Conservation (phyloP, 805 yeast species). For the Maudiozyma pseudohumilis region DNA sequence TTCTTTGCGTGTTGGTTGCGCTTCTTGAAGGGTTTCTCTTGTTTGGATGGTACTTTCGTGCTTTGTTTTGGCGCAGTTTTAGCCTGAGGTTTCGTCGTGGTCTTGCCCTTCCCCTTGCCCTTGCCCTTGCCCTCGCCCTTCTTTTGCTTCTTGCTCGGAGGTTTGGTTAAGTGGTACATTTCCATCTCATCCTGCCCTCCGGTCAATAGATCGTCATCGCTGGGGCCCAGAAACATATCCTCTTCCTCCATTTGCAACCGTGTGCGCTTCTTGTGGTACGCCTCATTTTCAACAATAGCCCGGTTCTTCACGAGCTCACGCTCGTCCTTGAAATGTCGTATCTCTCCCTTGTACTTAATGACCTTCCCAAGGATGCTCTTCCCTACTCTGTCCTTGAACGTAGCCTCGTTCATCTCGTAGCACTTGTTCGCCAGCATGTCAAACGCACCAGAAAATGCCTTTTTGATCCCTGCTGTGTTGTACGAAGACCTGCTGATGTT, state of each 20-base stretch:
- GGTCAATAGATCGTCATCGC: constrained; percentile 17
- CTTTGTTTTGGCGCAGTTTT: not conserved
- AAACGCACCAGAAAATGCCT: constrained; percentile 83
- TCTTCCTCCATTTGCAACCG: constrained; percentile 13
- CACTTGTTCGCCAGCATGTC: constrained; percentile 67
- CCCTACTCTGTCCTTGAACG: constrained; percentile 59
- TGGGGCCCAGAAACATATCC: constrained; percentile 14
- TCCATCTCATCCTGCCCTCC: constrained; percentile 15
- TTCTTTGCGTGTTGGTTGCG: not conserved
- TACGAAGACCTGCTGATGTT: constrained; percentile 80
- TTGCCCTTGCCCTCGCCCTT: too few relatives aligned
- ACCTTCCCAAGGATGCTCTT: constrained; percentile 72
- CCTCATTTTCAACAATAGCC: constrained; percentile 36
- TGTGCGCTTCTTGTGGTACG: constrained; percentile 19
- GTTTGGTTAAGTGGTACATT: constrained; percentile 13
- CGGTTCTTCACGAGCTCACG: constrained; percentile 52
- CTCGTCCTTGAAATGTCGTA: constrained; percentile 70
- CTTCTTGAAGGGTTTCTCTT: too few relatives aligned
- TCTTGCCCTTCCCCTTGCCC: not conserved
- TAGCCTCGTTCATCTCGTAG: constrained; percentile 55
- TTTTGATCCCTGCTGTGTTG: constrained; percentile 66
- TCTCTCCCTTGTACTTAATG: constrained; percentile 62
- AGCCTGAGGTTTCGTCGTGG: constrained; percentile 3
- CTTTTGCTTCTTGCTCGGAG: constrained; percentile 12
- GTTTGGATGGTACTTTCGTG: not conserved